Evolutionary conservation across 352 stramenopile genomes (phyloP).

Genomic region (Globisporangium uncinulatum): DNA sequence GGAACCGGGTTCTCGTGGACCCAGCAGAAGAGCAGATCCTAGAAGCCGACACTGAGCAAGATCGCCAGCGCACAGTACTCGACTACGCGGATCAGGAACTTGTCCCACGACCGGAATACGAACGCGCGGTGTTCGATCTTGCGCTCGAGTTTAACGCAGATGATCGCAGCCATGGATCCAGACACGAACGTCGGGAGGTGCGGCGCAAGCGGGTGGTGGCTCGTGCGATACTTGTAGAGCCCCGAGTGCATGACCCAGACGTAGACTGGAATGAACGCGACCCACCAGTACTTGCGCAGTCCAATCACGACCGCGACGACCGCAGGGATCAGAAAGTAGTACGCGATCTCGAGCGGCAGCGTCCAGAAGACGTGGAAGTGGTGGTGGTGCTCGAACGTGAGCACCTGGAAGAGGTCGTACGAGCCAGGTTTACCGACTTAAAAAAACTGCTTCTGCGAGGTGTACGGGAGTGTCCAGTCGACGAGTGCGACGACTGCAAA

Average conservation of each 20-base stretch:
- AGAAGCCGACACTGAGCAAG: conserved; percentile 23
- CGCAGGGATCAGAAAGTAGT: conserved; percentile 33
- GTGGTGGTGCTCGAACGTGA: conserved; percentile 17
- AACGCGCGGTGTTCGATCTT: conserved; percentile 18
- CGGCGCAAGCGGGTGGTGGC: conserved; percentile 20
- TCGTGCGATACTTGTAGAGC: conserved; percentile 13
- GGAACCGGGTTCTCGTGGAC: conserved; percentile 20
- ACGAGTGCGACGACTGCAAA: conserved; percentile 28
- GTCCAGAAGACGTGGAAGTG: conserved; percentile 48
- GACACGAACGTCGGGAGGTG: conserved; percentile 34
- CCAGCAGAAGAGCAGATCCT: conserved; percentile 30
- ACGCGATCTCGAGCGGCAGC: conserved; percentile 39
- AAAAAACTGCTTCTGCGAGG: conserved; percentile 24
- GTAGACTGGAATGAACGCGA: conserved; percentile 14
- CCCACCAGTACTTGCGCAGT: conserved; percentile 14
- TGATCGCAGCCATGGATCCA: conserved; percentile 26
- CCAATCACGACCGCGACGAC: conserved; percentile 15
- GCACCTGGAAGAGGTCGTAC: conserved; percentile 29
- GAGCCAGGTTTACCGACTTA: conserved; percentile 9
- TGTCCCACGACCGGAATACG: conserved; percentile 15
- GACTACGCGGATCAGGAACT: conserved; percentile 11
- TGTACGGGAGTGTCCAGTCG: conserved; percentile 22
- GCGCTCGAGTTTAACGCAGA: conserved; percentile 20
- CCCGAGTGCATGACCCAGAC: conserved; percentile 17
- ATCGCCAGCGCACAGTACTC: conserved; percentile 18